phyloP scores from a whole-genome alignment of 306 rosid genomes.

The Parietaria judaica region DNA sequence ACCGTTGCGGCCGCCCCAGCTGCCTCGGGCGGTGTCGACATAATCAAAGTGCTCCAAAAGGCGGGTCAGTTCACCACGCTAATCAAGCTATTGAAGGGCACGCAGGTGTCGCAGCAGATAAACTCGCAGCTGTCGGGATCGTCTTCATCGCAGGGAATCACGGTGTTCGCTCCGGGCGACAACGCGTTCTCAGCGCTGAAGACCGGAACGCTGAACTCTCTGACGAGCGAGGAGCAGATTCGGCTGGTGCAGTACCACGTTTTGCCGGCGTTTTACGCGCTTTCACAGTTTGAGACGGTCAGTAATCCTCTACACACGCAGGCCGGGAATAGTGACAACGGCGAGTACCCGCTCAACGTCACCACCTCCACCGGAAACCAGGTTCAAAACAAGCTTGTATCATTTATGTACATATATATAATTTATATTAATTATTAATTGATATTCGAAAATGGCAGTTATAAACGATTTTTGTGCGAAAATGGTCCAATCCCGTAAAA shows the following conservation, averaged over 20 bases:
- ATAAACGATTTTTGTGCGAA: too few species aligned
- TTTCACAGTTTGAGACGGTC: slow-evolving; percentile 71
- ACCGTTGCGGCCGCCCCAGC: slow-evolving; percentile 39
- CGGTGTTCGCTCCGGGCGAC: slow-evolving; percentile 87
- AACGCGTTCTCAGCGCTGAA: slow-evolving; percentile 60
- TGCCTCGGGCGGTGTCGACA: slow-evolving; percentile 39
- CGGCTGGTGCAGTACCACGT: slow-evolving; percentile 66
- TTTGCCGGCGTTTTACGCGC: slow-evolving; percentile 46
- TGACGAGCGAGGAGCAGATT: slow-evolving; percentile 57
- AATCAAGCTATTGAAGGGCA: slow-evolving; percentile 50
- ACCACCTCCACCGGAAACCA: slow-evolving; percentile 83
- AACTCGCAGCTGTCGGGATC: slow-evolving; percentile 60
- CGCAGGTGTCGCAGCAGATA: slow-evolving; percentile 57
- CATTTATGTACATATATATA: not conserved
- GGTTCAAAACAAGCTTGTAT: not conserved
- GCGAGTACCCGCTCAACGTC: slow-evolving; percentile 70
- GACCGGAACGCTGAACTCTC: slow-evolving; percentile 62
- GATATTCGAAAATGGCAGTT: too few species aligned
- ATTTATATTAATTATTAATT: not conserved
- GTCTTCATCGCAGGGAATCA: slow-evolving; percentile 53
- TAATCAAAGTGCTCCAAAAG: slow-evolving; percentile 61
- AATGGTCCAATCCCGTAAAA: too few species aligned
- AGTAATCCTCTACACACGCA: slow-evolving; percentile 83
- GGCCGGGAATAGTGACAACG: slow-evolving; percentile 66
- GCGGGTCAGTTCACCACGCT: slow-evolving; percentile 89